phyloP scores from a whole-genome alignment of 345 rosid genomes.

The Dipteronia dyeriana region DNA sequence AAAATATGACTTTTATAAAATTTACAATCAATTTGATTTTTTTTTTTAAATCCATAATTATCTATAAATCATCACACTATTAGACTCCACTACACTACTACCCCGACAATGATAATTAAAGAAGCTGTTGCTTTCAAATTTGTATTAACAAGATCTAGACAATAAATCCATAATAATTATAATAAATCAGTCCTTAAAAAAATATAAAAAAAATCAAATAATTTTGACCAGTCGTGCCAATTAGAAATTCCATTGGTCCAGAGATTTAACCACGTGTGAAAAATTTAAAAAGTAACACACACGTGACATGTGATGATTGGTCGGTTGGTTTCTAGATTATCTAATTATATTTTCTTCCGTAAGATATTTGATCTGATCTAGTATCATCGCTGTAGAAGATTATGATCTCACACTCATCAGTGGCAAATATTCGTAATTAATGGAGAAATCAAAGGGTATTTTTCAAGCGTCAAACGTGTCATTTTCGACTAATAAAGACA shows the following conservation, averaged over 20 bases:
- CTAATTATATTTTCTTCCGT: constrained; percentile 10
- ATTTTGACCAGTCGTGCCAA: background rate
- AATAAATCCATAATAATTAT: too few relatives aligned
- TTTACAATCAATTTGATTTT: too few relatives aligned
- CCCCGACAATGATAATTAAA: constrained; percentile 1
- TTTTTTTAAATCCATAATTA: too few relatives aligned
- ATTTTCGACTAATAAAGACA: constrained; percentile 29
- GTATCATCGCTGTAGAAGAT: constrained; percentile 6
- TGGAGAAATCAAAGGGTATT: background rate
- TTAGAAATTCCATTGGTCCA: background rate
- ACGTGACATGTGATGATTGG: background rate
- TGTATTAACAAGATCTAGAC: constrained; percentile 4
- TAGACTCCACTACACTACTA: background rate
- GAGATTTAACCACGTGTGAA: background rate
- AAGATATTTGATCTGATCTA: background rate
- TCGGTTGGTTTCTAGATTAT: background rate
- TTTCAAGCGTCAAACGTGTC: background rate
- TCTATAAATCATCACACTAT: background rate
- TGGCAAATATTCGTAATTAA: constrained; percentile 34
- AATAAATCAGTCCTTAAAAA: background rate
- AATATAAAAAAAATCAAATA: background rate
- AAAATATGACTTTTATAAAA: too few relatives aligned
- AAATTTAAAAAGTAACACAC: background rate
- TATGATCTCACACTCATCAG: constrained; percentile 12
- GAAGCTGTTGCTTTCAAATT: constrained; percentile 2